These are phyloP conservation scores for Globisporangium iwayamae DNA, from an alignment of 352 stramenopile species.

Conservation along the genomic window DNA sequence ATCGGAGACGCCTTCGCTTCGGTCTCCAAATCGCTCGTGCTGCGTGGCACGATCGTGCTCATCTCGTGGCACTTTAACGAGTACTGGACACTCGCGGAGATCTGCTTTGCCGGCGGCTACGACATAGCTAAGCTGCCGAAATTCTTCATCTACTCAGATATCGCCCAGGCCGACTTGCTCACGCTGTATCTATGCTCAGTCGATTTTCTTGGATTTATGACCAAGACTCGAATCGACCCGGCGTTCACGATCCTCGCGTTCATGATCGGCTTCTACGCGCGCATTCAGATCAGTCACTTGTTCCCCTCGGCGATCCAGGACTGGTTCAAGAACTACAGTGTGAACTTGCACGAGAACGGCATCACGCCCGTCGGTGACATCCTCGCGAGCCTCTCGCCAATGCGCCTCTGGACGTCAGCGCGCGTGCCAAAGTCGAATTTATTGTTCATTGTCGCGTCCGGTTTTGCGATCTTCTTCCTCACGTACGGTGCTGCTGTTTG, in stretches of 20 bases:
- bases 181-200: conserved; percentile 28
- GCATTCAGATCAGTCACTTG: conserved; percentile 4
- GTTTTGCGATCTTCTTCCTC: not conserved
- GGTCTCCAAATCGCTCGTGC: conserved; percentile 29
- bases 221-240: conserved; percentile 28
- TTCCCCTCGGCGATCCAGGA: not conserved
- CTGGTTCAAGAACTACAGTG: not conserved
- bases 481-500: not conserved
- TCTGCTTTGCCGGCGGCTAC: conserved; percentile 21
- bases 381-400: not conserved
- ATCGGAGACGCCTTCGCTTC: conserved; percentile 36
- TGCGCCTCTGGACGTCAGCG: conserved; percentile 5
- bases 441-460: not conserved
- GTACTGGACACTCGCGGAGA: conserved; percentile 33
- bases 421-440: not conserved
- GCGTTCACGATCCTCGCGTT: conserved; percentile 25
- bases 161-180: conserved; percentile 32
- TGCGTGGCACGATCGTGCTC: conserved; percentile 30
- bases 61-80: conserved; percentile 33
- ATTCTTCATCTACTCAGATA: conserved; percentile 26
- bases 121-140: conserved; percentile 18
- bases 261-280: conserved; percentile 22
- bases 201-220: conserved; percentile 21
- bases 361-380: not conserved
- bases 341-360: not conserved